Evolutionary conservation across 352 stramenopile species (phyloP), one percentile per base, ranked within the genome.

Genomic region (Phytophthora europaea): DNA sequence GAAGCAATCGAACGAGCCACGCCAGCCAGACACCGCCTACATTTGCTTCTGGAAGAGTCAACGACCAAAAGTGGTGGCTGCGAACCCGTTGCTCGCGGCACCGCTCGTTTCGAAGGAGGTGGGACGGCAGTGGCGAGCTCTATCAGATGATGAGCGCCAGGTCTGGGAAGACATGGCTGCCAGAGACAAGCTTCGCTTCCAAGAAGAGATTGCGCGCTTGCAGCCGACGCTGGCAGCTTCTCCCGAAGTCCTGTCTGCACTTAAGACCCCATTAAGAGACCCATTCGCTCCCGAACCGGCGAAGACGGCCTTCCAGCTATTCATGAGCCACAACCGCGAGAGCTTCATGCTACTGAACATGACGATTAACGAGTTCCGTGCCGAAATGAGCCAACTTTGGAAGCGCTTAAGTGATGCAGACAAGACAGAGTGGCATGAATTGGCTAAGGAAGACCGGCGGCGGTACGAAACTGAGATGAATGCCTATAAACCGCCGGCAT

Each of bases 31-130:
- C 54, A 89, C 84, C 16, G 81, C 84, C 3, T 92, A 92, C 54
- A 90, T 86, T 55, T 92, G 78, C 66, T 92, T 88, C 59, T 92
- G 81, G 81, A 88, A 85, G 58, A 79, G 74, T 38, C 77, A 67
- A 36, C 74, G 84, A 4, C 67, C 61, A 22, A 68, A 83, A 18
- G 72, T 92, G n/a, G 47, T 92, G 28, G 70, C 63, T 51, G 67
- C 76, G 13, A 78, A 83, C 38, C 82, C 84, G 15, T 62, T 74
- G 3, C 75, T 92, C 55, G 56, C 77, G 26, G 72, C 79, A 6
- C 65, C 73, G 6, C 65, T 80, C 3, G 81, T 92, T 3, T 90
- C 84, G 26, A 83, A 74, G 18, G 78, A 88, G 61, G 80, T 92
- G 31, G 84, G 80, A 2, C 62, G 72, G 23, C 76, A 81, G 10